Evolutionary conservation across 495 filamentous ascomycete species (phyloP).

Genomic region (Xylaria acuta): DNA sequence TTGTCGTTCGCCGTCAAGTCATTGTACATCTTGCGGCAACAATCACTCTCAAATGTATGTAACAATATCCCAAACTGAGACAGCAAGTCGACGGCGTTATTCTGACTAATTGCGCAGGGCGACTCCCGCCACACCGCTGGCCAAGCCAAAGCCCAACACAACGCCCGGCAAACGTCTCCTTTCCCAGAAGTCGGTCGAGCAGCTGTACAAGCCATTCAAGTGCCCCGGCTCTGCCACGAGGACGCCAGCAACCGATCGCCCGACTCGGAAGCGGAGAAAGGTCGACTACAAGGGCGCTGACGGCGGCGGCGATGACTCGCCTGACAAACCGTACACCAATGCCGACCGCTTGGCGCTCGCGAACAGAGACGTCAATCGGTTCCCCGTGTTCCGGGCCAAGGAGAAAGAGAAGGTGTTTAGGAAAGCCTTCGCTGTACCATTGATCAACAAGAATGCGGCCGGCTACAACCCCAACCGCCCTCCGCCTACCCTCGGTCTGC

Average conservation of each 20-base stretch:
- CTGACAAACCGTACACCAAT: constrained; percentile 85
- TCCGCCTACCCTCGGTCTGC: constrained; percentile 84
- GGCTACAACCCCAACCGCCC: constrained; percentile 78
- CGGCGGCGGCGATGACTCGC: constrained; percentile 66
- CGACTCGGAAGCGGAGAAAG: constrained; percentile 84
- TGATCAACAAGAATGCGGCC: constrained; percentile 77
- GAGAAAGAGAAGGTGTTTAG: constrained; percentile 84
- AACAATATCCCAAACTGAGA: background rate
- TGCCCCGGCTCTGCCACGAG: constrained; percentile 83
- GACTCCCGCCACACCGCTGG: constrained; percentile 33
- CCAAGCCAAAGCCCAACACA: constrained; percentile 30
- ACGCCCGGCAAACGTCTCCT: constrained; percentile 44
- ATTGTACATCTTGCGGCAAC: background rate
- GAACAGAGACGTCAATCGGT: constrained; percentile 87
- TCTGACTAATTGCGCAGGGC: constrained; percentile 29
- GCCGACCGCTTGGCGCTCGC: constrained; percentile 86
- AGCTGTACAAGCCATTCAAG: constrained; percentile 86
- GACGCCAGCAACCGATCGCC: constrained; percentile 77
- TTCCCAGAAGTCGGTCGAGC: constrained; percentile 64
- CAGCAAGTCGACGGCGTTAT: background rate
- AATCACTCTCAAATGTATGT: constrained; percentile 19
- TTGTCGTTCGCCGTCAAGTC: background rate
- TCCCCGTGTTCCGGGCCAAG: constrained; percentile 86
- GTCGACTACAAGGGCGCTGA: constrained; percentile 89
- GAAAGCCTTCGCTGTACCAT: constrained; percentile 81